phyloP scores from a whole-genome alignment of 2,329 filamentous ascomycete genomes.

The Coniochaeta sp. region DNA sequence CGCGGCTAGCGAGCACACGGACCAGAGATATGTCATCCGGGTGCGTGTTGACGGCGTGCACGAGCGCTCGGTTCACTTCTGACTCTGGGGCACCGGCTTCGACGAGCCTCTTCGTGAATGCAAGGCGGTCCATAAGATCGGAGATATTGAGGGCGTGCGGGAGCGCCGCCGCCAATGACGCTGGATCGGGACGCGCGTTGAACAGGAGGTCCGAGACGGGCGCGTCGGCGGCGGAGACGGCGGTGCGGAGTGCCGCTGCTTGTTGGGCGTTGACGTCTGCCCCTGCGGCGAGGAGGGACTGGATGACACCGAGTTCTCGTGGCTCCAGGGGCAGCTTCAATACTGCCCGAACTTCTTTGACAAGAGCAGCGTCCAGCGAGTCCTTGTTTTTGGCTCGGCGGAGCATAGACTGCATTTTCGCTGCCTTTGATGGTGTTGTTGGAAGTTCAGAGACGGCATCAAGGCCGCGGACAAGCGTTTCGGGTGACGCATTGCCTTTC shows the following conservation, averaged over 20 bases:
- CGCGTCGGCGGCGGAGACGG: slow-evolving; percentile 37
- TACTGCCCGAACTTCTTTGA: slow-evolving; percentile 41
- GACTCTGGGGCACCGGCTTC: slow-evolving; percentile 37
- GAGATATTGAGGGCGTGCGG: slow-evolving; percentile 43
- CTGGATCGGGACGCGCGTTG: slow-evolving; percentile 27
- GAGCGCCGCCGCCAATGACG: slow-evolving; percentile 40
- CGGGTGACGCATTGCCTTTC: slow-evolving; percentile 34
- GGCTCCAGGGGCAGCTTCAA: slow-evolving; percentile 27
- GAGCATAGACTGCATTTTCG: slow-evolving; percentile 42
- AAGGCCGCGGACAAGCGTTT: slow-evolving; percentile 36
- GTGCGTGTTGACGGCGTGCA: slow-evolving; percentile 40
- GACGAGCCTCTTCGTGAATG: slow-evolving; percentile 42
- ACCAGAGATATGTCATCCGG: slow-evolving; percentile 42
- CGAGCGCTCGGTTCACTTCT: slow-evolving; percentile 44
- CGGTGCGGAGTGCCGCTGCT: slow-evolving; percentile 41
- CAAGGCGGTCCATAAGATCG: slow-evolving; percentile 42
- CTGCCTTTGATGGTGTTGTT: slow-evolving; percentile 35
- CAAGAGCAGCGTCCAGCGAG: slow-evolving; percentile 36
- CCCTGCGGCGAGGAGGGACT: slow-evolving; percentile 39
- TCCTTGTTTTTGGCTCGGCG: slow-evolving; percentile 33
- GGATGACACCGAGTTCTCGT: slow-evolving; percentile 35
- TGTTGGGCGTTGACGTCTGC: slow-evolving; percentile 49
- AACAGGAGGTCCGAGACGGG: slow-evolving; percentile 43
- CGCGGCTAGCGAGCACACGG: slow-evolving; percentile 33
- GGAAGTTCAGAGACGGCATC: slow-evolving; percentile 33